These are phyloP conservation scores for Mucor saturninus DNA, from an alignment of 371 early-diverging fungal species.

Conservation along the genomic window DNA sequence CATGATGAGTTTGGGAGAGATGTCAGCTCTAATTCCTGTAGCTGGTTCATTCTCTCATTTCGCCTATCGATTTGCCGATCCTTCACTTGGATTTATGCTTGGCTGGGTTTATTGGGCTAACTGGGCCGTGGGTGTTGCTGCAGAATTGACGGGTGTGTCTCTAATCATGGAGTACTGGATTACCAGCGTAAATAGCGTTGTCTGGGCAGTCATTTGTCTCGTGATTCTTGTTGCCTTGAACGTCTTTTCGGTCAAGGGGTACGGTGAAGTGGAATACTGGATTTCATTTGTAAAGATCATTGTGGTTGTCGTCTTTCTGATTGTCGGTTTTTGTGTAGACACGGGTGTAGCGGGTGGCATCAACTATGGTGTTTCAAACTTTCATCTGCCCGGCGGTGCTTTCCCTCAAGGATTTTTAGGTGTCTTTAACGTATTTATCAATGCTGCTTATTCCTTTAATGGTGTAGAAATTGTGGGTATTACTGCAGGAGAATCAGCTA, in stretches of 20 bases:
- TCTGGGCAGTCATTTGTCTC: constrained; percentile 66
- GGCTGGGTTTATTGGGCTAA: constrained; percentile 83
- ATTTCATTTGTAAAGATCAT: constrained; percentile 59
- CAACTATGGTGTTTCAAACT: constrained; percentile 62
- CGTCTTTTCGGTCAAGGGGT: constrained; percentile 68
- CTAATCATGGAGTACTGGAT: constrained; percentile 83
- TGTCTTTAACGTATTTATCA: constrained; percentile 70
- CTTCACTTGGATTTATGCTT: constrained; percentile 78
- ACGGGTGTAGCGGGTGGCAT: constrained; percentile 55
- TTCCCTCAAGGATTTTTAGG: constrained; percentile 78
- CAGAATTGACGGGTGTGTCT: constrained; percentile 80
- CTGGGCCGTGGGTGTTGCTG: constrained; percentile 83
- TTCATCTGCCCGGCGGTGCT: constrained; percentile 72
- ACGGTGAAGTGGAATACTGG: constrained; percentile 72
- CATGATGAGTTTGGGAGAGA: constrained; percentile 84
- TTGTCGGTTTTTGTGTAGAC: constrained; percentile 76
- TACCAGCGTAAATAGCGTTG: constrained; percentile 54
- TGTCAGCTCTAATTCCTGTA: constrained; percentile 84
- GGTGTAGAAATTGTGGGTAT: constrained; percentile 82
- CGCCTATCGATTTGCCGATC: constrained; percentile 85
- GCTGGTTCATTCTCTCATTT: constrained; percentile 84
- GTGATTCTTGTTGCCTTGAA: constrained; percentile 64
- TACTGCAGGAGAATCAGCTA: constrained; percentile 74
- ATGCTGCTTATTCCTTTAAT: constrained; percentile 85
- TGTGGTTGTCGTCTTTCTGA: constrained; percentile 69